A percentile compares a stretch with the other conserved stretches of the same genome.
Evolutionary conservation across 495 filamentous ascomycete species (phyloP).

Genomic region (Aspergillus heteromorphus): DNA sequence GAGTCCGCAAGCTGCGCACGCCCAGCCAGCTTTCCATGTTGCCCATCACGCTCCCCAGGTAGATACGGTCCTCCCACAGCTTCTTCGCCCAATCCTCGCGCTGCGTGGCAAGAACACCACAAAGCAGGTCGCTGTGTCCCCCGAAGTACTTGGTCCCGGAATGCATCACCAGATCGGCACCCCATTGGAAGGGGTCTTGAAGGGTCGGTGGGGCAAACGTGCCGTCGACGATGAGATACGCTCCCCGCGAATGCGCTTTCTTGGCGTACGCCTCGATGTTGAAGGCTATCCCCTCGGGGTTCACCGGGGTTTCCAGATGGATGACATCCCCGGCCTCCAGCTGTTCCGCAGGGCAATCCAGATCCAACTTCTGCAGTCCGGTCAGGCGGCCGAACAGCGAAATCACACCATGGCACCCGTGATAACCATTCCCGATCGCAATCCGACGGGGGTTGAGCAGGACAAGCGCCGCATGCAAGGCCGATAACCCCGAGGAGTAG

Average conservation of each 20-base stretch:
- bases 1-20: constrained; percentile 74
- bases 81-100: constrained; percentile 49
- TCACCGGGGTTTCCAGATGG: constrained; percentile 87
- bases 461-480: constrained; percentile 77
- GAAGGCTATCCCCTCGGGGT: constrained; percentile 77
- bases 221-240: constrained; percentile 75
- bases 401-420: constrained; percentile 87
- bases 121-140: constrained; percentile 86
- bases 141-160: constrained; percentile 93
- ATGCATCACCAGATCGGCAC: constrained; percentile 85
- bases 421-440: constrained; percentile 78
- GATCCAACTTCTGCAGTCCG: constrained; percentile 57
- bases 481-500: constrained; percentile 80
- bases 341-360: constrained; percentile 52
- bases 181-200: constrained; percentile 75
- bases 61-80: constrained; percentile 60
- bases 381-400: constrained; percentile 63
- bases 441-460: constrained; percentile 73
- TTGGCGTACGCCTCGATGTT: constrained; percentile 63
- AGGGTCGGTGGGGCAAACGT: constrained; percentile 92
- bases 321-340: constrained; percentile 74
- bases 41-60: constrained; percentile 83
- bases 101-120: constrained; percentile 69
- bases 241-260: constrained; percentile 66
- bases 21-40: constrained; percentile 90